These are phyloP conservation scores for Pneumocystis jirovecii DNA, from an alignment of 1,139 yeast genomes.

Conservation along the genomic window DNA sequence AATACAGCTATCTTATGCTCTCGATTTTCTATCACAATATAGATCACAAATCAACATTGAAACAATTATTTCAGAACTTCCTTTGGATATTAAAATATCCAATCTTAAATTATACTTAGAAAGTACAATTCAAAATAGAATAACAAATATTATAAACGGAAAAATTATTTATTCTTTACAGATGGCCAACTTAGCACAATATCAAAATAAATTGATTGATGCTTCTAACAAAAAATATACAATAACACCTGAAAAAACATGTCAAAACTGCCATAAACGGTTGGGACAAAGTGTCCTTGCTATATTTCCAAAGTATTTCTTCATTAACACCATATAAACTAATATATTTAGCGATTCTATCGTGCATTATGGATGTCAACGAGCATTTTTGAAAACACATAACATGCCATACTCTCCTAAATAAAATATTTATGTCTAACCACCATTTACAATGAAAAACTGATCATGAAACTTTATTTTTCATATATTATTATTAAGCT, in stretches of 20 bases:
- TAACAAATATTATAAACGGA: constrained; percentile 19
- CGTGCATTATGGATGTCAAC: constrained; percentile 57
- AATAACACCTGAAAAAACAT: constrained; percentile 31
- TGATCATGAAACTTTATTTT: neutral
- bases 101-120: constrained; percentile 21
- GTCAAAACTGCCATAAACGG: constrained; percentile 45
- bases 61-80: constrained; percentile 22
- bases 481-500: neutral
- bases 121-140: constrained; percentile 32
- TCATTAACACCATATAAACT: neutral
- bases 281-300: constrained; percentile 52
- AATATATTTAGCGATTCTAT: constrained; percentile 26
- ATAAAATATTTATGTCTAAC: neutral
- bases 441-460: neutral
- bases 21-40: constrained; percentile 6
- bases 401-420: neutral
- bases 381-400: constrained; percentile 2
- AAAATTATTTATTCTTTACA: constrained; percentile 25
- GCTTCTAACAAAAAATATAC: constrained; percentile 28
- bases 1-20: constrained; percentile 18
- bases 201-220: constrained; percentile 27
- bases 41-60: constrained; percentile 20
- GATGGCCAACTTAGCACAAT: constrained; percentile 27
- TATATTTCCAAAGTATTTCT: constrained; percentile 29
- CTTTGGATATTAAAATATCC: constrained; percentile 22